phyloP scores from a whole-genome alignment of 345 rosid genomes.

The Jatropha curcas region DNA sequence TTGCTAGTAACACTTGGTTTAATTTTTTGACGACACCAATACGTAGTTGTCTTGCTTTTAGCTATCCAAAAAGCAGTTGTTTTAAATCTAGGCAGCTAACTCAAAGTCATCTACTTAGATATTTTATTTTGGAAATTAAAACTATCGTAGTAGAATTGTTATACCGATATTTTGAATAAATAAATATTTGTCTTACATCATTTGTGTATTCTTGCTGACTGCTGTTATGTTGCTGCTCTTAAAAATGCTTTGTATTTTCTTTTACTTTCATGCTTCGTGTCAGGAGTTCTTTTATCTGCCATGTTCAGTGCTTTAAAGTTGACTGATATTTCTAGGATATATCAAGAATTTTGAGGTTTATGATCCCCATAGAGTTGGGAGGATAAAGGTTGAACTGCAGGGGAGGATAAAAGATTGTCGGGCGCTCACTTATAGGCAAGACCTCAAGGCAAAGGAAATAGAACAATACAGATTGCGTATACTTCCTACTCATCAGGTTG shows the following conservation, averaged over 20 bases:
- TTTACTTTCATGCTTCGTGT: background rate
- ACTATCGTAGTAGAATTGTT: background rate
- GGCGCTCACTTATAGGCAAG: slow-evolving; percentile 87
- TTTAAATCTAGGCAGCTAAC: too few species aligned
- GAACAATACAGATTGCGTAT: slow-evolving; percentile 54
- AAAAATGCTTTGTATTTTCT: background rate
- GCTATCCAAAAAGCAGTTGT: too few species aligned
- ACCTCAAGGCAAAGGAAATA: slow-evolving; percentile 74
- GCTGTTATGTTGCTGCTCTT: background rate
- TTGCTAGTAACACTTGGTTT: too few species aligned
- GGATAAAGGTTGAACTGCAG: slow-evolving; percentile 75
- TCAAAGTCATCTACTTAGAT: too few species aligned
- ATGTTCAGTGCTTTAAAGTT: slow-evolving; percentile 6
- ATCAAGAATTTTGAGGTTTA: slow-evolving; percentile 65
- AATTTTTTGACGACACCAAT: too few species aligned
- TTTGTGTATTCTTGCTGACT: background rate
- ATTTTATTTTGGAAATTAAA: too few species aligned
- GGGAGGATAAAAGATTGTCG: slow-evolving; percentile 85
- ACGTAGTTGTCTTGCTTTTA: too few species aligned
- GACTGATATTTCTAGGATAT: slow-evolving; percentile 46
- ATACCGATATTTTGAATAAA: background rate
- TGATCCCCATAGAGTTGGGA: slow-evolving; percentile 90
- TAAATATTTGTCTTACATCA: too few species aligned
- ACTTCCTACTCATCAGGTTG: slow-evolving; percentile 91
- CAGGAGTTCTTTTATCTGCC: background rate